phyloP scores from a whole-genome alignment of 805 yeast genomes.

The Metschnikowia arizonensis region DNA sequence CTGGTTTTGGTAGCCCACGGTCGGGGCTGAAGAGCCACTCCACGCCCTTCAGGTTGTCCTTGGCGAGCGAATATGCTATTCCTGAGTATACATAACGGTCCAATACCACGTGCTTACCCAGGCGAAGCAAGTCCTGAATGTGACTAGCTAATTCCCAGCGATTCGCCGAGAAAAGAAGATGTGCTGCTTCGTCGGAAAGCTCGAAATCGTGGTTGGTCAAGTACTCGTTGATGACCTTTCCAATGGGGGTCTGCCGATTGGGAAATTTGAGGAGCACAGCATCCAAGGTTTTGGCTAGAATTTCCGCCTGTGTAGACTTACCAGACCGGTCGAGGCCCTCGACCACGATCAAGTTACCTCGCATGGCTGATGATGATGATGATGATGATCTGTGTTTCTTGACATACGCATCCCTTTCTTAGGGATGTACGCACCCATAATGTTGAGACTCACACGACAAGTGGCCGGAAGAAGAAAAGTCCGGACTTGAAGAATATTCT shows the following conservation, averaged over 20 bases:
- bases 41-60: conserved; percentile 42
- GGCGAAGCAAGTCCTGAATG: conserved; percentile 42
- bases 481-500: no score
- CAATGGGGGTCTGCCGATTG: conserved; percentile 78
- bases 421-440: background rate
- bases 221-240: conserved; percentile 71
- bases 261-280: conserved; percentile 71
- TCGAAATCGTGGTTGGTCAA: conserved; percentile 47
- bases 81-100: conserved; percentile 95
- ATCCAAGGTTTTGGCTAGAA: conserved; percentile 23
- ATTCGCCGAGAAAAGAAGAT: conserved; percentile 85
- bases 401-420: no score
- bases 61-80: conserved; percentile 86
- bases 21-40: conserved; percentile 85
- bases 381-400: no score
- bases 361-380: conserved; percentile 14
- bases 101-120: conserved; percentile 60
- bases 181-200: conserved; percentile 76
- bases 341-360: conserved; percentile 75
- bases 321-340: conserved; percentile 97
- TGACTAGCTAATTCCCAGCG: conserved; percentile 76
- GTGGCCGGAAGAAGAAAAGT: no score
- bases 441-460: background rate
- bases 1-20: conserved; percentile 82
- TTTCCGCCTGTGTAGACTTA: conserved; percentile 73